These are phyloP conservation scores for Fusarium sterilihyphosum DNA, from an alignment of 2,329 filamentous ascomycete genomes.

Conservation along the genomic window DNA sequence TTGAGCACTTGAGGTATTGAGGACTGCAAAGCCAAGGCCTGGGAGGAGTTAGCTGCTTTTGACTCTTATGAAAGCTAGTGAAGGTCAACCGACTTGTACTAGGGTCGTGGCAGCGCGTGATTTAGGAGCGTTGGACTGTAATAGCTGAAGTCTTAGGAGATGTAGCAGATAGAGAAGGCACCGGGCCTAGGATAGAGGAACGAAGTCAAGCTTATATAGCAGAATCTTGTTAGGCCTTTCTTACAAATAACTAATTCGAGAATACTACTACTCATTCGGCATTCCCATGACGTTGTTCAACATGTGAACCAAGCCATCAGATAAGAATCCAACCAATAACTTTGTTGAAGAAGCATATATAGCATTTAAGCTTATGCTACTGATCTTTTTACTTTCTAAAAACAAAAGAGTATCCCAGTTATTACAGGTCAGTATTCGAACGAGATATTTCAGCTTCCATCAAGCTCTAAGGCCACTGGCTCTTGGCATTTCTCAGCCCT, in stretches of 20 bases:
- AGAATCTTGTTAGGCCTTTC: rapidly evolving
- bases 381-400: neutral
- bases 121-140: neutral
- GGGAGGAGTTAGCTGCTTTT: neutral
- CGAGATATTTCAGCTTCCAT: neutral
- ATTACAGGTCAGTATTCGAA: neutral
- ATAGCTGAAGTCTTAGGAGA: neutral
- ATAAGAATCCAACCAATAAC: neutral
- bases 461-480: neutral
- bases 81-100: neutral
- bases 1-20: neutral
- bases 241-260: neutral
- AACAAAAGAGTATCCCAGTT: neutral
- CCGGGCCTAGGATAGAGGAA: rapidly evolving
- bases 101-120: neutral
- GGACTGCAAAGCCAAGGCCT: rapidly evolving
- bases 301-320: neutral
- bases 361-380: neutral
- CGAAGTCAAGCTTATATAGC: rapidly evolving
- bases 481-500: neutral
- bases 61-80: neutral
- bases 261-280: rapidly evolving
- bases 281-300: neutral
- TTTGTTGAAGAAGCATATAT: rapidly evolving
- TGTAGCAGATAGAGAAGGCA: neutral